phyloP scores from a whole-genome alignment of 2,329 filamentous ascomycete genomes.

The Onygenales sp. region DNA sequence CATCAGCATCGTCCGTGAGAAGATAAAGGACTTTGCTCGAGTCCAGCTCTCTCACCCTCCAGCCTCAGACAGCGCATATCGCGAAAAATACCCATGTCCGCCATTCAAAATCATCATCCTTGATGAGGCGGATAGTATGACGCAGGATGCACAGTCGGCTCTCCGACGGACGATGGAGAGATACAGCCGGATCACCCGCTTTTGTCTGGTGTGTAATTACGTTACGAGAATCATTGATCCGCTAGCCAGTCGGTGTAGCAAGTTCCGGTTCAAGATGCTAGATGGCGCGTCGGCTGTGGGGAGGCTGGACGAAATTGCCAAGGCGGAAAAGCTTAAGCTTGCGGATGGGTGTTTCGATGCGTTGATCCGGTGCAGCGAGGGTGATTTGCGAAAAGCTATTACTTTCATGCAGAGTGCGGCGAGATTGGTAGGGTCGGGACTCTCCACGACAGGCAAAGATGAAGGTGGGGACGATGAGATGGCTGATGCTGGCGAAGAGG shows the following conservation, averaged over 20 bases:
- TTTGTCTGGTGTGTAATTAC: conserved; percentile 98
- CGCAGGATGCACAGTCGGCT: conserved; percentile 91
- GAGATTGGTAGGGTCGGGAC: conserved; percentile 62
- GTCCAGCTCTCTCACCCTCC: conserved; percentile 85
- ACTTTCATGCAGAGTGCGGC: conserved; percentile 95
- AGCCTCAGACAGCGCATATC: conserved; percentile 51
- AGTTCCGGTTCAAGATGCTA: conserved; percentile 95
- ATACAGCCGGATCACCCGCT: conserved; percentile 90
- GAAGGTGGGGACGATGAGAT: conserved; percentile 51
- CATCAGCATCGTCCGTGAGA: conserved; percentile 92
- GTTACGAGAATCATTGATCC: conserved; percentile 97
- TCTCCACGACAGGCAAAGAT: conserved; percentile 34
- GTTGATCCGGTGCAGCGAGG: conserved; percentile 79
- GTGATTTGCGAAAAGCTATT: conserved; percentile 91
- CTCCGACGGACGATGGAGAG: conserved; percentile 96
- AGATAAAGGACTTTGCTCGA: conserved; percentile 95
- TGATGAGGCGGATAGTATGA: conserved; percentile 98
- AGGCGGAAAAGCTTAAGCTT: conserved; percentile 63
- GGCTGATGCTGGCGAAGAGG: conserved; percentile 35
- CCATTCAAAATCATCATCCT: conserved; percentile 99
- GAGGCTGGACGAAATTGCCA: conserved; percentile 73
- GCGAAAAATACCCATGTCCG: conserved; percentile 73
- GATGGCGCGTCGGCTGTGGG: conserved; percentile 75
- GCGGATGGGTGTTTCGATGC: conserved; percentile 74
- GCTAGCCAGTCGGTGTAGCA: conserved; percentile 82